A percentile compares a stretch with the other conserved stretches of the same genome.
phyloP scores from a whole-genome alignment of 2,329 filamentous ascomycete species.

The Fusarium decemcellulare region DNA sequence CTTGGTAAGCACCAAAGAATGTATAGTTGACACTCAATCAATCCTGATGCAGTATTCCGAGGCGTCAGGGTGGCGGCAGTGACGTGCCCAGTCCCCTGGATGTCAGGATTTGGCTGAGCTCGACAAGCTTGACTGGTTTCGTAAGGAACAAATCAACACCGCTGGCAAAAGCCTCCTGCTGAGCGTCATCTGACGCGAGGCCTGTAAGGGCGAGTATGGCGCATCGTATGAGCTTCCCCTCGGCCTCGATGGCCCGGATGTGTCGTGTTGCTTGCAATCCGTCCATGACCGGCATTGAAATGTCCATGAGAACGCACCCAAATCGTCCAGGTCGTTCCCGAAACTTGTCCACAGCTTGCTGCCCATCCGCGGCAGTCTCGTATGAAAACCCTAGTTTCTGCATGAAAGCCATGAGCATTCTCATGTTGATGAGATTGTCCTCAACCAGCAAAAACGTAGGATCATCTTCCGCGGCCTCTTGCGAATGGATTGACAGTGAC shows the following conservation, averaged over 20 bases:
- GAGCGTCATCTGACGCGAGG: slow-evolving; percentile 62
- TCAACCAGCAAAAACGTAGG: slow-evolving; percentile 55
- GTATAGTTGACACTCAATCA: too few relatives aligned
- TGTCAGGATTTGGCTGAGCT: slow-evolving; percentile 47
- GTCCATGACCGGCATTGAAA: slow-evolving; percentile 72
- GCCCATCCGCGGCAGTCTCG: slow-evolving; percentile 51
- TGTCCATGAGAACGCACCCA: slow-evolving; percentile 60
- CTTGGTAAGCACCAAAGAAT: too few relatives aligned
- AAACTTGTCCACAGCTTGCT: slow-evolving; percentile 52
- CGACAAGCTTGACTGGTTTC: slow-evolving; percentile 64
- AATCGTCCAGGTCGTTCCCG: slow-evolving; percentile 38
- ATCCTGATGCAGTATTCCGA: too few relatives aligned
- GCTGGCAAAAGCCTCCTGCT: slow-evolving; percentile 67
- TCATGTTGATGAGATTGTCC: slow-evolving; percentile 58
- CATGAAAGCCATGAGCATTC: slow-evolving; percentile 52
- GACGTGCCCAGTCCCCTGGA: too few relatives aligned
- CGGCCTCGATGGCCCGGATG: slow-evolving; percentile 64
- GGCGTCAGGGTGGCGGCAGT: too few relatives aligned
- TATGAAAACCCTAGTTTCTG: slow-evolving; percentile 50
- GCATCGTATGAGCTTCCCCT: slow-evolving; percentile 55
- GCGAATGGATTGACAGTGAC: not conserved
- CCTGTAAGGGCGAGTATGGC: slow-evolving; percentile 69
- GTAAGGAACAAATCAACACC: slow-evolving; percentile 71
- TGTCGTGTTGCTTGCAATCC: slow-evolving; percentile 65
- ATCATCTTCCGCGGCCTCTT: not conserved